Evolutionary conservation across 106 monocot genomes (phyloP), one percentile per base, ranked within the genome.

Genomic region (Xerophyta viscosa): DNA sequence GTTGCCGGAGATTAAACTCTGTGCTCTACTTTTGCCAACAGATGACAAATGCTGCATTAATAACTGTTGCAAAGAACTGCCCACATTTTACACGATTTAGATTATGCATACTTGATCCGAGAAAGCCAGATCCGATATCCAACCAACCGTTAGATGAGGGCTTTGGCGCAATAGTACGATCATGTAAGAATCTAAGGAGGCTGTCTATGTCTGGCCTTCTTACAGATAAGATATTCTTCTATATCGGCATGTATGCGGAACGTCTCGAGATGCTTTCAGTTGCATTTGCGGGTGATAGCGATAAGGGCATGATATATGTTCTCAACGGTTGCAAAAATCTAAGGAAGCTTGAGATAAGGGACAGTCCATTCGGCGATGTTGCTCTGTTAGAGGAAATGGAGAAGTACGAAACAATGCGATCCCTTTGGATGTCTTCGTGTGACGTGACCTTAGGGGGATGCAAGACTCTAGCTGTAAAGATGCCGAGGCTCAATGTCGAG

Each of bases 391-490:
- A 57, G 56, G 62, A 67, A 2, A 41, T 52, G 4, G 57, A 44
- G 19, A 62, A 51, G 62, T 75, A 62, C 3, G 83, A 83, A 47
- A 59, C 73, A 52, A 73, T 83, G 83, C 69, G 77, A 66, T 83
- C 83, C 57, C 77, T 83, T 73, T 83, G 77, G 83, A 52, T 77
- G 77, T 77, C 77, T 10, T 69, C 77, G 0, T 83, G 83, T 33
- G 50, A 73, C 8, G 56, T 83, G 15, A 73, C 77, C 0, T 42
- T 83, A 29, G 21, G 47, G 37, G 77, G 77, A 15, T 83, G 83
- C 54, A 50, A 45, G 39, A 30, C 24, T 3, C 66, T 83, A 20
- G 77, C 83, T 2, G 27, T 61, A 3, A 41, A 43, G 58, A 70
- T 70, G 65, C 77, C 77, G 11, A 52, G 64, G 57, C 66, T 83